Evolutionary conservation across 768 basidiomycete species (phyloP), one percentile per base, ranked within the genome.

Genomic region (Phanerochaete carnosa): DNA sequence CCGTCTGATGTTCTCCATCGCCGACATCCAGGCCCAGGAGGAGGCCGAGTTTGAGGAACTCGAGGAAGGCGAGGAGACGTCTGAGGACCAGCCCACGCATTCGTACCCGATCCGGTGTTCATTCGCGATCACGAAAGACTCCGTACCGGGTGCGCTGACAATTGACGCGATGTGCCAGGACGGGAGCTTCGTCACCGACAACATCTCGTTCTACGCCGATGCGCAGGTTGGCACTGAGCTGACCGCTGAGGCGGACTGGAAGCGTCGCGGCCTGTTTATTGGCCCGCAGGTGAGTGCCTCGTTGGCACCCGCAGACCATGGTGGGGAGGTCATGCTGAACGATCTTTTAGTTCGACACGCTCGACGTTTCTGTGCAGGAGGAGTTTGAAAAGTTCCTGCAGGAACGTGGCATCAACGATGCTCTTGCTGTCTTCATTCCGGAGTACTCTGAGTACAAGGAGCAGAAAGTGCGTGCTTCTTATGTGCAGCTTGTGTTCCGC

Each of bases 221-320:
- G 76, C 79, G 30, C 81, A 84, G 68, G 66, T 91, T 13, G 94
- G 87, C 13, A 87, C 84, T 15, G 90, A 89, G 7, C 74, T 92
- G 66, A 92, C 86, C 13, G 88, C 92, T 7, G 94, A 98, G 64
- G 89, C 91, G 8, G 95, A 98, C 76, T 98, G 92, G 94, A 90
- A 89, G 72, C 86, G 95, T 50, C 84, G 95, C 22, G 94, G 91
- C 1, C 76, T 91, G 64, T 98, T 97, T 80, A 86, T 96, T 70
- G 96, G 96, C 1, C 96, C 95, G 55, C 87, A 90, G 79, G 87
- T 91, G 65, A 60, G 77, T 65, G 26, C 28, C 26, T 64, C 62
- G 71, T 16, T n/a, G n/a, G n/a, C n/a, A n/a, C n/a, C n/a, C n/a
- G n/a, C n/a, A n/a, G 8, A 13, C n/a, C 54, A 16, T 63, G 51